Evolutionary conservation across 2,329 filamentous ascomycete species (phyloP).

Genomic region (Penicillium palitans): DNA sequence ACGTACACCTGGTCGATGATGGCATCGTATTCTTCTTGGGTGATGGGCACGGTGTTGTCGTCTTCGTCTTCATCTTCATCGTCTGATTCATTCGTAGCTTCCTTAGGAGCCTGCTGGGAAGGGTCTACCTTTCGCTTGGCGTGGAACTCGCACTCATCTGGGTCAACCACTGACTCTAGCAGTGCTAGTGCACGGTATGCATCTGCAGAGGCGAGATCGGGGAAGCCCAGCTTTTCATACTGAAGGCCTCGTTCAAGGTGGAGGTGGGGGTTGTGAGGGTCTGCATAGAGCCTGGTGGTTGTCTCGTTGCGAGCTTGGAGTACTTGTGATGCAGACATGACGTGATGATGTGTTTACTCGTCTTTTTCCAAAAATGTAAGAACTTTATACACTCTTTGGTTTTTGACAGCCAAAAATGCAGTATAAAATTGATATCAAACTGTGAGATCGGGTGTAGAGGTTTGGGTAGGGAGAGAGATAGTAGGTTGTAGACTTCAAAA

Average conservation of each 20-base stretch:
- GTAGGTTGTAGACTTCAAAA: not conserved
- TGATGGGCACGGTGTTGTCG: conserved; percentile 35
- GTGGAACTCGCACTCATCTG: conserved; percentile 78
- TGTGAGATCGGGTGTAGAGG: not conserved
- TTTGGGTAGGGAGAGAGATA: too few relatives aligned
- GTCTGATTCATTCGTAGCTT: conserved; percentile 19
- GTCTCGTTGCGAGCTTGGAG: conserved; percentile 54
- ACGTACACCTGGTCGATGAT: conserved; percentile 40
- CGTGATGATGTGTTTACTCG: not conserved
- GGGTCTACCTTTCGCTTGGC: conserved; percentile 52
- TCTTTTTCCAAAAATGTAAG: not conserved
- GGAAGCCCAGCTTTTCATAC: conserved; percentile 76
- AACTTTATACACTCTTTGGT: conserved; percentile 1
- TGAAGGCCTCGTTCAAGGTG: conserved; percentile 61
- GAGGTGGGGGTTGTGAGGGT: conserved; percentile 44
- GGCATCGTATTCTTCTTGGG: conserved; percentile 37
- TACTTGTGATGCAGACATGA: conserved; percentile 21
- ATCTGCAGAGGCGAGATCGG: conserved; percentile 85
- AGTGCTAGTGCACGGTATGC: conserved; percentile 88
- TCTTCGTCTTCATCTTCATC: conserved; percentile 46
- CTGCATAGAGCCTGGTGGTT: conserved; percentile 48
- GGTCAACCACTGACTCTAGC: conserved; percentile 73
- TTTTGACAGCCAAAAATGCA: not conserved
- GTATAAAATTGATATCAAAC: not conserved
- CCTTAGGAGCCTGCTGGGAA: not conserved